Conservation (phyloP, 2,329 filamentous ascomycete species). For the Penicillium corylophilum region DNA sequence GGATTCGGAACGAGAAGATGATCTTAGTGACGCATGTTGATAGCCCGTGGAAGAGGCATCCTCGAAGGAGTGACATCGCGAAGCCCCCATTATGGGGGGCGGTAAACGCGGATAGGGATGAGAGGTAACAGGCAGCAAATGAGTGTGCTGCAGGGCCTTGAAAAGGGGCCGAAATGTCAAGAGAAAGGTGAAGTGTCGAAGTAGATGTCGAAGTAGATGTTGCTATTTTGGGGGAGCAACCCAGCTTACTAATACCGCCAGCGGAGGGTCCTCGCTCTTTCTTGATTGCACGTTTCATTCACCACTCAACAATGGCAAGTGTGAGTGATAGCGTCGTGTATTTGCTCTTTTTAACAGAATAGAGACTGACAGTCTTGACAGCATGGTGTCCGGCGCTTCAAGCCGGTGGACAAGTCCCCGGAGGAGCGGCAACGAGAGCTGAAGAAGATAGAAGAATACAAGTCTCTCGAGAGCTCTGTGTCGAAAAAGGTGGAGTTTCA, state of each 20-base stretch:
- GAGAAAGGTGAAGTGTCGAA: slow-evolving; percentile 1
- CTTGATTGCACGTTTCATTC: neutral
- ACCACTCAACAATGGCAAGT: slow-evolving; percentile 29
- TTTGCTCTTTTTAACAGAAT: neutral
- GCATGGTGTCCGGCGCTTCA: slow-evolving; percentile 79
- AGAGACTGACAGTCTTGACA: slow-evolving; percentile 42
- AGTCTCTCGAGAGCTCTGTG: slow-evolving; percentile 66
- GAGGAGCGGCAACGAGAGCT: slow-evolving; percentile 70
- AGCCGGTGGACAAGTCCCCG: slow-evolving; percentile 61
- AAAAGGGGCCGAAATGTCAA: slow-evolving; percentile 5
- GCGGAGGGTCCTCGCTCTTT: slow-evolving; percentile 1
- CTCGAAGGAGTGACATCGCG: slow-evolving; percentile 28
- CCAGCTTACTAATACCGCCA: slow-evolving; percentile 9
- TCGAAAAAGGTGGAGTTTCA: slow-evolving; percentile 58
- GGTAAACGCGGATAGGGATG: slow-evolving; percentile 3
- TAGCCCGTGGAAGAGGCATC: slow-evolving; percentile 17
- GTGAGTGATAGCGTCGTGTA: slow-evolving; percentile 19
- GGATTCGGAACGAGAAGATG: slow-evolving; percentile 12
- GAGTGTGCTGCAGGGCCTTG: slow-evolving; percentile 14
- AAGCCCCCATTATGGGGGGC: slow-evolving; percentile 23
- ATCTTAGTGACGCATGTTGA: slow-evolving; percentile 10
- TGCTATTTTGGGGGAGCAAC: neutral
- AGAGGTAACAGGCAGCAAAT: slow-evolving; percentile 11
- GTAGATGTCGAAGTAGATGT: slow-evolving; percentile 1
- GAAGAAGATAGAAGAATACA: slow-evolving; percentile 74